Base-by-base conservation (phyloP, 108 stramenopile genomes). In the Schizochytrium sp. region DNA sequence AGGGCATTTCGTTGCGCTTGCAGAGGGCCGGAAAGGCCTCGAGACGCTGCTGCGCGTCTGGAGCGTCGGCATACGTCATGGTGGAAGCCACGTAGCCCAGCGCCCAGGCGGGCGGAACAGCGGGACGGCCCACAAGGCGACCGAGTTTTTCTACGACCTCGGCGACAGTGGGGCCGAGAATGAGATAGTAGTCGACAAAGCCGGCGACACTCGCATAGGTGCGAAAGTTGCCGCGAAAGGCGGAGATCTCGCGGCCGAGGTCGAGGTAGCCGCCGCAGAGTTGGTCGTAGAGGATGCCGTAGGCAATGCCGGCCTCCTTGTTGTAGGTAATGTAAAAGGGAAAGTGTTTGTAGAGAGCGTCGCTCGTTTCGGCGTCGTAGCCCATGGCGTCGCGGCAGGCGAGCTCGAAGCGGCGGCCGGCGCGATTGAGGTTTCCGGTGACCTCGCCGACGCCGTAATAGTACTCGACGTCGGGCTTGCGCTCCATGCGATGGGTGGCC, bases 251-350 rank as follows among this genome's bases (percentile, higher is more conserved):
- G 43, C 19, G 12, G 3, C 76, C 76, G 10, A 83, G 76, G 28
- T 83, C 76, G 76, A 83, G 48, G n/a, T 47, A 83, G n/a, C 76
- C 76, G 51, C 76, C 5, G 51, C 76, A 83, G 28, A 83, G 76
- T 23, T 83, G 76, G 51, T 83, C 76, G 51, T 83, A 83, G 28
- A 83, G 76, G 76, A 83, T 83, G 25, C 76, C 76, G 23, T 83
- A 83, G 19, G 76, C 76, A 53, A 83, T 18, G n/a, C 28, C 25
- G 48, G 45, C 48, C 76, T 83, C 51, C 25, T 47, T 53, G 51
- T 83, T 83, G 76, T 83, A 83, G 51, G 76, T 83, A 0, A 83
- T 83, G 51, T 83, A 83, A 83, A 53, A 83, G n/a, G 76, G 76
- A 83, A 83, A 83, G 76, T 83, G 45, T 23, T 83, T 83, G 28